These are phyloP conservation scores for Orbilia quercus DNA, from an alignment of 2,329 filamentous ascomycete genomes.

Conservation along the genomic window DNA sequence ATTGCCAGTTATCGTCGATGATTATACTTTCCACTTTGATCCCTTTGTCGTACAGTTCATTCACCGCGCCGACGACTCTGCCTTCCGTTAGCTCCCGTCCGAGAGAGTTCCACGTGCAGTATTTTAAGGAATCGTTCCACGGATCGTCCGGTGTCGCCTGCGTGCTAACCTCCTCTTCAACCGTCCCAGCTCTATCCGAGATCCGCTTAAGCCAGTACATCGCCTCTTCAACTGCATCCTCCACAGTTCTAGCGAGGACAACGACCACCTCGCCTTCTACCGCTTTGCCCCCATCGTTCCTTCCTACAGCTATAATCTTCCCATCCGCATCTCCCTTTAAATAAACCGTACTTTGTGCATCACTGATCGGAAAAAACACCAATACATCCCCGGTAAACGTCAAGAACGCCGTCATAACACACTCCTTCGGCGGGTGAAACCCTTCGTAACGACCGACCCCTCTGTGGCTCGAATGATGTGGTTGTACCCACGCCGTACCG, in stretches of 20 bases:
- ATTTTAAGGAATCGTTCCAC: slow-evolving; percentile 79
- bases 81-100: slow-evolving; percentile 84
- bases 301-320: slow-evolving; percentile 37
- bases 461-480: slow-evolving; percentile 23
- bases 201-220: slow-evolving; percentile 46
- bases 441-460: slow-evolving; percentile 33
- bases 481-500: slow-evolving; percentile 47
- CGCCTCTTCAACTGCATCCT: slow-evolving; percentile 43
- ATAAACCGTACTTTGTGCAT: slow-evolving; percentile 32
- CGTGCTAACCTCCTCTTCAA: background rate
- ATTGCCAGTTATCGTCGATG: slow-evolving; percentile 97
- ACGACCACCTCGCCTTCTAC: slow-evolving; percentile 34
- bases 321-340: slow-evolving; percentile 34
- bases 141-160: slow-evolving; percentile 27
- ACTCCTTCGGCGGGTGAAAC: slow-evolving; percentile 32
- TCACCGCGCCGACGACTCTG: slow-evolving; percentile 80
- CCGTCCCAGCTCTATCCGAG: background rate
- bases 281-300: slow-evolving; percentile 28
- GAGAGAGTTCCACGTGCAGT: slow-evolving; percentile 96
- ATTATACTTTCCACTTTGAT: slow-evolving; percentile 87
- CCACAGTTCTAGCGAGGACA: slow-evolving; percentile 28
- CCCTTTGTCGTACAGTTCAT: slow-evolving; percentile 74
- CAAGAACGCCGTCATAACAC: slow-evolving; percentile 38
- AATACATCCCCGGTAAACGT: slow-evolving; percentile 32
- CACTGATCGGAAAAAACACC: slow-evolving; percentile 41